Conservation (phyloP, 2,329 filamentous ascomycete genomes). For the Teratosphaeria viscida region DNA sequence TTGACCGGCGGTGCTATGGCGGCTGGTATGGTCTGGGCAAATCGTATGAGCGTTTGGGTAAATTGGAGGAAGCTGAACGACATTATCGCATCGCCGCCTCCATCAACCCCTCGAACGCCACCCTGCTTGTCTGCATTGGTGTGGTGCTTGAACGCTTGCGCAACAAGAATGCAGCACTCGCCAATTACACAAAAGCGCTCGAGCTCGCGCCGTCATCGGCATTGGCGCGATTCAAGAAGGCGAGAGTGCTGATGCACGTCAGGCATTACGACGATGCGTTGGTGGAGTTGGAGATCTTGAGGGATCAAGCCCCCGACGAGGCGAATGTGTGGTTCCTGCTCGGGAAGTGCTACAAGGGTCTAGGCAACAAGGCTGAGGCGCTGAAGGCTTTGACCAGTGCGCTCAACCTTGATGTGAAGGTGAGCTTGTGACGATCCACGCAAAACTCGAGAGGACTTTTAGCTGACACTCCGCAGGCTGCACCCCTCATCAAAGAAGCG, state of each 20-base stretch:
- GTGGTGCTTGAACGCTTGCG: constrained; percentile 78
- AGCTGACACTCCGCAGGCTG: constrained; percentile 50
- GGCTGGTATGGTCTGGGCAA: constrained; percentile 89
- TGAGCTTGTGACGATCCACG: constrained; percentile 31
- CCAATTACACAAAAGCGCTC: constrained; percentile 73
- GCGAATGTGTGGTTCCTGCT: constrained; percentile 93
- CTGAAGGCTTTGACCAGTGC: constrained; percentile 92
- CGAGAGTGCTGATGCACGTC: constrained; percentile 72
- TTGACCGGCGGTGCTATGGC: constrained; percentile 86
- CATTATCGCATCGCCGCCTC: constrained; percentile 80
- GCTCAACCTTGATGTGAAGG: constrained; percentile 92
- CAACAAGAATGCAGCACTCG: constrained; percentile 65
- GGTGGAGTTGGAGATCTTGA: constrained; percentile 74
- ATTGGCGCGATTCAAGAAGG: constrained; percentile 86
- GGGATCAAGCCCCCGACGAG: constrained; percentile 86
- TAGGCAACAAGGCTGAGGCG: constrained; percentile 57
- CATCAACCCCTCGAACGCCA: constrained; percentile 90
- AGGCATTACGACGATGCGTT: constrained; percentile 60
- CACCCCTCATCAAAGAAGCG: constrained; percentile 87
- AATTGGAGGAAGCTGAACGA: constrained; percentile 67
- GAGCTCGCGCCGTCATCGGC: constrained; percentile 71
- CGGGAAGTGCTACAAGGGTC: constrained; percentile 59
- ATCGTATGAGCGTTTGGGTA: constrained; percentile 45
- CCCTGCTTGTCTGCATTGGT: constrained; percentile 86
- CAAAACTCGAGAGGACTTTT: neutral